Evolutionary conservation across 257 asterid genomes (phyloP), one percentile per base, ranked within the genome.

Genomic region (Haberlea rhodopensis): DNA sequence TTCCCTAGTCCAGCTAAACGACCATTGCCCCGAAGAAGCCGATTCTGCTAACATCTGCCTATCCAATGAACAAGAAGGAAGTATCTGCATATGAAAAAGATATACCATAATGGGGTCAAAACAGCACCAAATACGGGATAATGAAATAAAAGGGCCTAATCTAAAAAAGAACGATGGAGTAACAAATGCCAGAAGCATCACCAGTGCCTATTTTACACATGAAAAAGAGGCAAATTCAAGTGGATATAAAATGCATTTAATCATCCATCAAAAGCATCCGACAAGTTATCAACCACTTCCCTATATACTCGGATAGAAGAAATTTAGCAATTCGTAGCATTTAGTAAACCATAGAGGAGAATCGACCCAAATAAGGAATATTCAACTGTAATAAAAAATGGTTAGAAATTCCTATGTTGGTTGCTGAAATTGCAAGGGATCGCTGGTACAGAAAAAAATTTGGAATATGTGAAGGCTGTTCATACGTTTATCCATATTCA

Each of bases 351-450:
- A 31, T 40, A 31, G 28, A 34, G 43, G 52, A 57, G 40, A 45
- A 57, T 52, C 22, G 69, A 63, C 58, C 51, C 52, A 46, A 52
- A 37, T 6, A 40, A 46, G 53, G 40, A 26, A 37, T 59, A 40
- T 23, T 15, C 6, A 53, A n/a, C 5, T 10, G 56, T 34, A 43
- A 43, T 10, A 32, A 26, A 28, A 26, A 53, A 60, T 8, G 55
- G 71, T 58, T 57, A 27, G 46, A 16, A 57, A 21, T 73, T 84
- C 90, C 87, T 88, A 77, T 76, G 20, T 64, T n/a, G 76, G 63
- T 73, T 68, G 76, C 76, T 63, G 79, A 60, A 45, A 68, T 28
- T 20, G 68, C 75, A 64, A 63, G 18, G 51, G 51, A 70, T 25
- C 75, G 68, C 76, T 71, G 71, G 32, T 46, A 37, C 20, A 76